Base-by-base conservation (phyloP, 2,329 filamentous ascomycete genomes). In the Ceratocystiopsis sp. region DNA sequence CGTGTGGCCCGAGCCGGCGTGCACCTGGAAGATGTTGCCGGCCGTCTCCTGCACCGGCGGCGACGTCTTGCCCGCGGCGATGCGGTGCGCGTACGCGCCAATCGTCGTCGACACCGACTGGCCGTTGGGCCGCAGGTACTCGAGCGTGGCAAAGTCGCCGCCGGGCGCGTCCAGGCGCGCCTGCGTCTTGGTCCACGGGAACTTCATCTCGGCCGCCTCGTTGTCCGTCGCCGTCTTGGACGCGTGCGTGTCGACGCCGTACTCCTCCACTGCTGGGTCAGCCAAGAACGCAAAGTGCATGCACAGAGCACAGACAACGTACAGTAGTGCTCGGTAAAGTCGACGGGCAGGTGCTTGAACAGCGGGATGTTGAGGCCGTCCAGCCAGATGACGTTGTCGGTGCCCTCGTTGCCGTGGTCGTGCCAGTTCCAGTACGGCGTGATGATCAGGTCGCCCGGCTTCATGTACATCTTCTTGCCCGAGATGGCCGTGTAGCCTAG, bases 361-460 rank as follows among this genome's bases (percentile, higher is more conserved):
- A 62, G 55, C 0, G 71, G 71, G 1, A 75, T 51, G 53, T 75
- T 67, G 1, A 76, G 53, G 3, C 64, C 68, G 50, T 75, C 72
- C 1, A 76, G 58, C 72, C 71, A 76, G 29, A 76, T 66, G 53
- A 75, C 67, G 0, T 69, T 68, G 2, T 60, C 61, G 1, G 60
- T 59, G 9, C 69, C 67, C 45, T 75, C 69, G 38, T 75, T 74
- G 3, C 72, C 72, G 45, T 75, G 71, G 46, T 75, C 72, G 46
- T 74, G 71, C 45, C 68, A 75, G 51, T 73, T 67, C 71, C 71
- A 75, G 0, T 62, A 66, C 0, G 71, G 72, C 0, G 72, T 75
- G 0, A 75, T 54, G 13, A 75, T 69, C 1, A 75, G 67, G 47
- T 75, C 71, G 10, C 71, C 69, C 2, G 64, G 59, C 16, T 60